These are phyloP conservation scores for Moesziomyces sp. DNA, from an alignment of 1,284 basidiomycete species.

Conservation along the genomic window DNA sequence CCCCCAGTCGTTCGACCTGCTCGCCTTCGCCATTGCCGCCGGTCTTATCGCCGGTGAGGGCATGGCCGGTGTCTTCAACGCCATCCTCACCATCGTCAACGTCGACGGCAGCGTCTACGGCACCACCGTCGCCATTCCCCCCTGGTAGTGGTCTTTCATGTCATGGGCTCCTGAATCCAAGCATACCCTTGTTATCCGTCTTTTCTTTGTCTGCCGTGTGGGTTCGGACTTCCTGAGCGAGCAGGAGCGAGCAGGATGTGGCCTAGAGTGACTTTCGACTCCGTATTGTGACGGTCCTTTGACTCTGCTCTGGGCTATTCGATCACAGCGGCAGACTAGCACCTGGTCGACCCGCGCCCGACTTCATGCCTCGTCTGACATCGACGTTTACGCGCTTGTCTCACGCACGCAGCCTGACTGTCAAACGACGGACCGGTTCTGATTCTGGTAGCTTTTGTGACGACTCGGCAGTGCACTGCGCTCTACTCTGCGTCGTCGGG, in stretches of 20 bases:
- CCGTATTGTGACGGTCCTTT: too few species aligned
- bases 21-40: conserved; percentile 75
- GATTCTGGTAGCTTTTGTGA: neutral
- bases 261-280: too few species aligned
- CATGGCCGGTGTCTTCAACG: conserved; percentile 77
- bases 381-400: too few species aligned
- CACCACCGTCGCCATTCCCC: conserved; percentile 47
- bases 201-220: neutral
- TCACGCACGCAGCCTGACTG: too few species aligned
- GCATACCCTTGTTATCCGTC: conserved; percentile 1
- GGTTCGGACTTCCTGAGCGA: neutral
- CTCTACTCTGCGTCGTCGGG: neutral
- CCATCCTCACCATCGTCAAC: conserved; percentile 66
- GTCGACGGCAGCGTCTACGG: conserved; percentile 46
- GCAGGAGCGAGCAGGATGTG: too few species aligned
- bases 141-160: conserved; percentile 32
- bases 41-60: conserved; percentile 78
- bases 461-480: neutral
- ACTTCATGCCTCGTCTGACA: too few species aligned
- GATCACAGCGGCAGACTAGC: too few species aligned
- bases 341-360: too few species aligned
- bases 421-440: too few species aligned
- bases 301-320: too few species aligned
- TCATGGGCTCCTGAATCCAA: conserved; percentile 15
- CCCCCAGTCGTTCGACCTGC: conserved; percentile 70